Evolutionary conservation across 2,329 filamentous ascomycete species (phyloP).

Genomic region (Xylaria sp.): DNA sequence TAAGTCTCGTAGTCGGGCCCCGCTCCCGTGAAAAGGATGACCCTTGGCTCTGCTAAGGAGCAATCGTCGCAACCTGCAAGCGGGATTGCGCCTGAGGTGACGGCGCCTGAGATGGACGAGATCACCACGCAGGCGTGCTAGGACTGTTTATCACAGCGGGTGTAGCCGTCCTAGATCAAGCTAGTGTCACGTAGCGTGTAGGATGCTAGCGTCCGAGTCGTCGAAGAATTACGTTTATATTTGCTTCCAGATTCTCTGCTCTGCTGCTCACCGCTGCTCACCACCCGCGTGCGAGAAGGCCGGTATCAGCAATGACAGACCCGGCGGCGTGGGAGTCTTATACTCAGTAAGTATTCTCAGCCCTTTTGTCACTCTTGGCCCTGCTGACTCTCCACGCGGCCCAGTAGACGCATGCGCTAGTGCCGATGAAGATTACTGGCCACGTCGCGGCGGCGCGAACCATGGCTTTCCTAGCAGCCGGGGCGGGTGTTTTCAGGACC

Average conservation of each 20-base stretch:
- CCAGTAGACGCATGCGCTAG: conserved; percentile 30
- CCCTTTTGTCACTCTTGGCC: conserved; percentile 8
- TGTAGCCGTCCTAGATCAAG: neutral
- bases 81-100: conserved; percentile 8
- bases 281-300: neutral
- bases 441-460: conserved; percentile 25
- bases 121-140: neutral
- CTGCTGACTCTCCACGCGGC: conserved; percentile 31
- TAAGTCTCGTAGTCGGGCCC: conserved; percentile 7
- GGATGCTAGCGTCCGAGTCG: neutral
- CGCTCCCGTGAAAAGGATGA: conserved; percentile 2
- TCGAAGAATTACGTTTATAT: conserved; percentile 21
- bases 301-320: neutral
- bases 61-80: conserved; percentile 6
- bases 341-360: neutral
- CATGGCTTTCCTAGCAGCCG: conserved; percentile 24
- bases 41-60: neutral
- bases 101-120: neutral
- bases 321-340: neutral
- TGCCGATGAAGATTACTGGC: conserved; percentile 30
- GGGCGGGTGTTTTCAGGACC: conserved; percentile 29
- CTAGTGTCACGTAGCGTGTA: conserved; percentile 11
- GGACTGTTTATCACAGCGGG: conserved; percentile 1
- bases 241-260: neutral
- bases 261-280: neutral